These are phyloP conservation scores for Penicillium sp. DNA, from an alignment of 2,329 filamentous ascomycete genomes.

Conservation along the genomic window DNA sequence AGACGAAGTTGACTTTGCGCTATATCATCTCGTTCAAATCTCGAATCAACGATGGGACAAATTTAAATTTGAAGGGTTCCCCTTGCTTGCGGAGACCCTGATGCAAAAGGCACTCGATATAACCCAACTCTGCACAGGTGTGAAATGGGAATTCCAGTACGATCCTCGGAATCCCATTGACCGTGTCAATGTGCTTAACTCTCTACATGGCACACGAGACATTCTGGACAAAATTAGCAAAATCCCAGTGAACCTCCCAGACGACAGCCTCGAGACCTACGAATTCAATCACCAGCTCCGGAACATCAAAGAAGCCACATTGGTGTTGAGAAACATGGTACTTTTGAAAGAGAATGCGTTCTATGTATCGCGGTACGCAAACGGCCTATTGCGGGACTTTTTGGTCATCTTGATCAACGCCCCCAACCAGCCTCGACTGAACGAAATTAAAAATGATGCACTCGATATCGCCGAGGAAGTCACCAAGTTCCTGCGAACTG, in stretches of 20 bases:
- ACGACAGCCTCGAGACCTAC: conserved; percentile 68
- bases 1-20: conserved; percentile 84
- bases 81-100: conserved; percentile 81
- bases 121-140: conserved; percentile 74
- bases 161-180: conserved; percentile 54
- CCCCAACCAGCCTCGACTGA: conserved; percentile 65
- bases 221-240: conserved; percentile 69
- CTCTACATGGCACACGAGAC: conserved; percentile 65
- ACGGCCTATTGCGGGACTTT: conserved; percentile 69
- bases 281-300: conserved; percentile 69
- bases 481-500: conserved; percentile 74
- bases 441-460: conserved; percentile 86
- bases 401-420: conserved; percentile 79
- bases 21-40: conserved; percentile 93
- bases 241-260: conserved; percentile 59
- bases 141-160: conserved; percentile 79
- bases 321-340: conserved; percentile 95
- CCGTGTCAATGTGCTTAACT: conserved; percentile 60
- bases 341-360: conserved; percentile 83
- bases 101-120: conserved; percentile 81
- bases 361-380: conserved; percentile 71
- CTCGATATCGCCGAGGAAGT: conserved; percentile 90
- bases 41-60: conserved; percentile 93
- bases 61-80: conserved; percentile 90
- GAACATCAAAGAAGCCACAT: conserved; percentile 77